A percentile compares a stretch with the other conserved stretches of the same genome.
phyloP scores from a whole-genome alignment of 2,329 filamentous ascomycete genomes.

The Alternaria panax region DNA sequence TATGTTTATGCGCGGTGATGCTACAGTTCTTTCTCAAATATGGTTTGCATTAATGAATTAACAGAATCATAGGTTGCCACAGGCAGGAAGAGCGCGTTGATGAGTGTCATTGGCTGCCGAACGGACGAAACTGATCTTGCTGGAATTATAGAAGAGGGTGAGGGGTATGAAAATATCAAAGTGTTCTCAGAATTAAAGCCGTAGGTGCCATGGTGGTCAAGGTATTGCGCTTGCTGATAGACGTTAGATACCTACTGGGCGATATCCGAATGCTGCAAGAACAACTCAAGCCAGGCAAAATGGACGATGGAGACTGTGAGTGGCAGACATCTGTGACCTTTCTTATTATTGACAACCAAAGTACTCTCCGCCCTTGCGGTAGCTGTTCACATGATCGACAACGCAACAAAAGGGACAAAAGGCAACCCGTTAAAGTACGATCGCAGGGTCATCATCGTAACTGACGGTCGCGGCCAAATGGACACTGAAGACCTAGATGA shows the following conservation, averaged over 20 bases:
- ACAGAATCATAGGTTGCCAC: conserved; percentile 59
- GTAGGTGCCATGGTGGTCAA: conserved; percentile 48
- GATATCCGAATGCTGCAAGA: conserved; percentile 71
- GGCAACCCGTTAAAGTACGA: conserved; percentile 48
- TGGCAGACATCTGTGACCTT: background rate
- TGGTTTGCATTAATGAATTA: background rate
- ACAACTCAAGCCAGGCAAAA: conserved; percentile 71
- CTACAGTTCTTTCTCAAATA: background rate
- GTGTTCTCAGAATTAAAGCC: conserved; percentile 72
- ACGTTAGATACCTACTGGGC: conserved; percentile 66
- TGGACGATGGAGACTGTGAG: conserved; percentile 74
- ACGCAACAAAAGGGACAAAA: conserved; percentile 76
- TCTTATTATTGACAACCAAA: conserved; percentile 40
- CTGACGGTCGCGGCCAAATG: conserved; percentile 77
- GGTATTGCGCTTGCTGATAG: background rate
- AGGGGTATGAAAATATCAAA: conserved; percentile 81
- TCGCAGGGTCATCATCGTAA: conserved; percentile 76
- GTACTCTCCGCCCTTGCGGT: conserved; percentile 84
- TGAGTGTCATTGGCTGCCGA: conserved; percentile 83
- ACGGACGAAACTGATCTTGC: conserved; percentile 65
- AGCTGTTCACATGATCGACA: conserved; percentile 88
- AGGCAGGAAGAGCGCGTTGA: conserved; percentile 75
- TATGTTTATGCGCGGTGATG: conserved; percentile 13
- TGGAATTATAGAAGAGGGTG: conserved; percentile 65
- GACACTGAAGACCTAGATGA: conserved; percentile 74